phyloP scores from a whole-genome alignment of 768 basidiomycete genomes.

The Roridomyces roridus region DNA sequence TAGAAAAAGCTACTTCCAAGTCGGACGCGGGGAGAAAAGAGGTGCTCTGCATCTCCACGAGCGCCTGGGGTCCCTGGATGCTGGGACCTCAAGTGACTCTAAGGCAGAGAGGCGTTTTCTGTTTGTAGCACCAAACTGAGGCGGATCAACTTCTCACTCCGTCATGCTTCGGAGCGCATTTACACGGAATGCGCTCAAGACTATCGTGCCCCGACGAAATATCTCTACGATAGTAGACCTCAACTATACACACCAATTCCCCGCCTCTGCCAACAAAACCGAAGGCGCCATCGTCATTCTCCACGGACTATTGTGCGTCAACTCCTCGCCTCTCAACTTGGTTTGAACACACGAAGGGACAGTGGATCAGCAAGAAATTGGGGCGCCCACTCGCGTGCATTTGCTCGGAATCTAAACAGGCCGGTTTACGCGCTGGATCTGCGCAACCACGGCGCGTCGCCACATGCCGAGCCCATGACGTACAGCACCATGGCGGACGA shows the following conservation, averaged over 20 bases:
- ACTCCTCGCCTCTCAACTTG: not conserved
- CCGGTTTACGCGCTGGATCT: constrained; percentile 84
- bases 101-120: constrained; percentile 64
- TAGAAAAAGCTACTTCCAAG: constrained; percentile 8
- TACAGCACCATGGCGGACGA: constrained; percentile 85
- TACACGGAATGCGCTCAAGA: too few relatives aligned
- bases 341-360: not conserved
- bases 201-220: too few relatives aligned
- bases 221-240: constrained; percentile 11
- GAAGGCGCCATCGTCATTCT: constrained; percentile 60
- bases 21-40: constrained; percentile 28
- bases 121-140: too few relatives aligned
- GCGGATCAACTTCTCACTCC: too few relatives aligned
- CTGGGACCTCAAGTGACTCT: constrained; percentile 73
- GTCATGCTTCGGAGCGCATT: constrained; percentile 64
- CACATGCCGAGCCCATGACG: constrained; percentile 74
- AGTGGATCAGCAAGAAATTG: constrained; percentile 93
- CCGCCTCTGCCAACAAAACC: constrained; percentile 31
- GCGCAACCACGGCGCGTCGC: constrained; percentile 89
- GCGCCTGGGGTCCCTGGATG: constrained; percentile 62
- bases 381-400: constrained; percentile 78
- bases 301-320: constrained; percentile 67
- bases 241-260: constrained; percentile 20
- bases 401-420: constrained; percentile 65
- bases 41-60: constrained; percentile 76